Evolutionary conservation across 805 yeast species (phyloP), one percentile per base, ranked within the genome.

Genomic region (Sungouiozyma intestinalis): DNA sequence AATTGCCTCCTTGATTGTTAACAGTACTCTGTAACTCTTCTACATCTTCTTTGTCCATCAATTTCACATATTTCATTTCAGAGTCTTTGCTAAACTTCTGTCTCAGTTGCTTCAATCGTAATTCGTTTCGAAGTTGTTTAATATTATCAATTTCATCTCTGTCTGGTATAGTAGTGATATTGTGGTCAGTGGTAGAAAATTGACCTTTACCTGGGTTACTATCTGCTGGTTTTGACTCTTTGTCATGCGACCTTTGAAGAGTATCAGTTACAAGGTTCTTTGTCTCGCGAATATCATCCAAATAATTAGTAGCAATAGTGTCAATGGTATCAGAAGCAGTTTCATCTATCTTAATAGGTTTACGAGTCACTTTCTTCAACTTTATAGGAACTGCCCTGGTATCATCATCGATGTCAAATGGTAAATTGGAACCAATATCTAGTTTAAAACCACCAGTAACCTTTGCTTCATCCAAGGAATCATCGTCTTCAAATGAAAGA

Each of bases 41-140:
- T 44, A 50, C 54, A 38, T 57, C 63, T n/a, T 58, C 60, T 13
- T 46, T 36, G 39, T 48, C 50, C 19, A 61, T 44, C 7, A 55
- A 36, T 32, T 56, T 54, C 2, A 52, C 53, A 40, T 60, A 59
- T 11, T 49, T 52, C 20, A 40, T 56, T 36, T 60, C 64, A 16
- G 11, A 16, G 1, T 38, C 21, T 11, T 40, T 40, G 16, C 19
- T 20, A 15, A 27, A 19, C 3, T 31, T 35, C 14, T 36, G 24
- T n/a, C 13, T 18, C 15, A 15, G 13, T 3, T 24, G 7, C 8
- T 24, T 33, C 13, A 18, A 27, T 27, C 38, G 39, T 40, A 34
- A 18, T 33, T 32, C 27, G 14, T 16, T 33, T 29, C 29, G n/a
- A 4, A 9, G 14, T 24, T 24, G 29, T 24, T 24, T 24, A 7